phyloP scores from a whole-genome alignment of 2,329 filamentous ascomycete genomes.

The Penicillium sp. region DNA sequence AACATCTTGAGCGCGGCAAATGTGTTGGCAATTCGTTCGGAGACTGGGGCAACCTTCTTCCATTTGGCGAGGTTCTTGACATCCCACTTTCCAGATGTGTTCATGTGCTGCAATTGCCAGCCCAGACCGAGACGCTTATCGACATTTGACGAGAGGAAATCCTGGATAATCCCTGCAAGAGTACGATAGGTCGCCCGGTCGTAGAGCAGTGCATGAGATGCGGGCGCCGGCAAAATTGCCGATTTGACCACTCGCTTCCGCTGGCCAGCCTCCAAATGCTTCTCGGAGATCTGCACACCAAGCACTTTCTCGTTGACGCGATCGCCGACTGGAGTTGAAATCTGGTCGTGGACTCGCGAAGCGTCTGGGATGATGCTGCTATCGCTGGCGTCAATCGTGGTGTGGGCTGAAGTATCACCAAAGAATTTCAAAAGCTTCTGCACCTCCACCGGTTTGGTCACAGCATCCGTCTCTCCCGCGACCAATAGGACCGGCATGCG shows the following conservation, averaged over 20 bases:
- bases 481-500: constrained; percentile 74
- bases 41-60: constrained; percentile 76
- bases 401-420: constrained; percentile 30
- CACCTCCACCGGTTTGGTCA: constrained; percentile 72
- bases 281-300: constrained; percentile 28
- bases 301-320: constrained; percentile 31
- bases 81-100: constrained; percentile 92
- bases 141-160: constrained; percentile 73
- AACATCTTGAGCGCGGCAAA: constrained; percentile 94
- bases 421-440: constrained; percentile 60
- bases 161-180: constrained; percentile 76
- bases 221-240: constrained; percentile 70
- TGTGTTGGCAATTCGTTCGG: constrained; percentile 70
- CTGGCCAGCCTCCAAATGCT: constrained; percentile 12
- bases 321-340: constrained; percentile 12
- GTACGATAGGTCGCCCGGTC: constrained; percentile 72
- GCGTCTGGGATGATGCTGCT: constrained; percentile 34
- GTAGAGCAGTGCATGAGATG: constrained; percentile 82
- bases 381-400: constrained; percentile 26
- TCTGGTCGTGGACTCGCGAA: constrained; percentile 30
- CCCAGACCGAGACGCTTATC: constrained; percentile 76
- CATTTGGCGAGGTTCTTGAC: constrained; percentile 95
- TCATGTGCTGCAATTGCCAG: constrained; percentile 89
- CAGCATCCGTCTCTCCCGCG: constrained; percentile 71
- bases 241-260: constrained; percentile 62